Conservation (phyloP, 2,329 filamentous ascomycete species). For the Cytospora chrysosperma region DNA sequence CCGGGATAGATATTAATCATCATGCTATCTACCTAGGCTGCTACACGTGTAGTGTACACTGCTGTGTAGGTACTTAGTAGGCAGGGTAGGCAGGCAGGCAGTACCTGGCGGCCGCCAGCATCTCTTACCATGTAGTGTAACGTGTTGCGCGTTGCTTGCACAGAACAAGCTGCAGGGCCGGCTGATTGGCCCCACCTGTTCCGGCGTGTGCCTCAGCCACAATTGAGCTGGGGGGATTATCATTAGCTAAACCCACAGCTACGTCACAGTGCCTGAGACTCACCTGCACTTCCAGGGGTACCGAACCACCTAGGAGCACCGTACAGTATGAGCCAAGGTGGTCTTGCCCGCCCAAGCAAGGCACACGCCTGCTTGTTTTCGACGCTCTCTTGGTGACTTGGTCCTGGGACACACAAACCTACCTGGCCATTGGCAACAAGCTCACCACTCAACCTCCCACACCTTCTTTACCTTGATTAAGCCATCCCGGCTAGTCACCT, state of each 20-base stretch:
- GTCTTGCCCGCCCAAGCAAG: background rate
- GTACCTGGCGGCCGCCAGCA: too few species aligned
- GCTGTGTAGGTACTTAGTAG: too few species aligned
- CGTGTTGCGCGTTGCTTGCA: background rate
- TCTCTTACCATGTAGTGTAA: too few species aligned
- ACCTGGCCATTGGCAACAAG: constrained; percentile 1
- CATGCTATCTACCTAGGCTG: too few species aligned
- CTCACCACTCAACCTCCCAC: constrained; percentile 11
- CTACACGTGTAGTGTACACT: too few species aligned
- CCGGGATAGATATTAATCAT: background rate
- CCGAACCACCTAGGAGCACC: background rate
- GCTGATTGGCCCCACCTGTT: background rate
- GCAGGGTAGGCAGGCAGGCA: too few species aligned
- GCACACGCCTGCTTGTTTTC: background rate
- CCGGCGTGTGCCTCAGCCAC: background rate
- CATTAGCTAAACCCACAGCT: background rate
- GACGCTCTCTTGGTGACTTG: background rate
- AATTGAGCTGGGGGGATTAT: background rate
- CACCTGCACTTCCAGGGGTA: background rate
- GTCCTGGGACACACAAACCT: background rate
- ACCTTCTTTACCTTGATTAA: background rate
- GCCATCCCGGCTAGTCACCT: background rate
- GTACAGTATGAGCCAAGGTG: background rate
- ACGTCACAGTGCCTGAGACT: background rate
- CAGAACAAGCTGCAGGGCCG: background rate